Percentiles rank a stretch among this genome's conserved stretches.
Conservation (phyloP, 23 red algal species). For the Gracilaria vermiculophylla region DNA sequence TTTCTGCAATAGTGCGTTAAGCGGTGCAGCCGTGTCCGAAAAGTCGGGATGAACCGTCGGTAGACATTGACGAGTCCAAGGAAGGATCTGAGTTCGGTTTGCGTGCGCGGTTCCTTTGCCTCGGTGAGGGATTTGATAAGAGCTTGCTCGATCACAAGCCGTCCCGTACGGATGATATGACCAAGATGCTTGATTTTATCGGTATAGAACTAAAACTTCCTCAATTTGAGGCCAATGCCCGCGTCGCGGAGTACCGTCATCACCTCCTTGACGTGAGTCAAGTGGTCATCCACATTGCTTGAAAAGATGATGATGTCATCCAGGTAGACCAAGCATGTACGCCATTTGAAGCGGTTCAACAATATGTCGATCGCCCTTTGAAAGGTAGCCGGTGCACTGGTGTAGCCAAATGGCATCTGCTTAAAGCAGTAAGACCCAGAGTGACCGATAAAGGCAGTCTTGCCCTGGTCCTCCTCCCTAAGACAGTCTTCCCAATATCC, state of each 20-base stretch:
- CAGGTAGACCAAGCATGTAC: conserved; percentile 10
- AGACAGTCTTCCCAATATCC: conserved; percentile 35
- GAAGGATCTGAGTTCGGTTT: conserved; percentile 31
- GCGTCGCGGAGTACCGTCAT: conserved; percentile 13
- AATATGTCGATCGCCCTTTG: conserved; percentile 35
- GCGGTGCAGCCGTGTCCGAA: conserved; percentile 6
- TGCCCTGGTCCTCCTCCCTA: not conserved
- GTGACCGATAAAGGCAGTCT: conserved; percentile 45
- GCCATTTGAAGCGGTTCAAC: conserved; percentile 4
- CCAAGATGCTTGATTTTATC: conserved; percentile 20
- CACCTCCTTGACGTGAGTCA: conserved; percentile 31
- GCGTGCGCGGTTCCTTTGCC: conserved; percentile 17
- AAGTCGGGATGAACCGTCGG: conserved; percentile 31
- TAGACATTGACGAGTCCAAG: conserved; percentile 30
- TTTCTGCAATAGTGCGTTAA: conserved; percentile 11
- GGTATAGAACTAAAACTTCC: conserved; percentile 31
- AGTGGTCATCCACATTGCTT: conserved; percentile 1
- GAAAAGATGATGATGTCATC: conserved; percentile 52
- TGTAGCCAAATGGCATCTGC: conserved; percentile 31
- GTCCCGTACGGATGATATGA: conserved; percentile 37
- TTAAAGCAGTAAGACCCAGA: conserved; percentile 19
- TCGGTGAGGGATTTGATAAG: not conserved
- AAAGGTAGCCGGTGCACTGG: conserved; percentile 50
- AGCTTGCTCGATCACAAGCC: conserved; percentile 24
- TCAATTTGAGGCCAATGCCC: conserved; percentile 20